phyloP scores from a whole-genome alignment of 768 basidiomycete genomes.

The Saitozyma podzolica region DNA sequence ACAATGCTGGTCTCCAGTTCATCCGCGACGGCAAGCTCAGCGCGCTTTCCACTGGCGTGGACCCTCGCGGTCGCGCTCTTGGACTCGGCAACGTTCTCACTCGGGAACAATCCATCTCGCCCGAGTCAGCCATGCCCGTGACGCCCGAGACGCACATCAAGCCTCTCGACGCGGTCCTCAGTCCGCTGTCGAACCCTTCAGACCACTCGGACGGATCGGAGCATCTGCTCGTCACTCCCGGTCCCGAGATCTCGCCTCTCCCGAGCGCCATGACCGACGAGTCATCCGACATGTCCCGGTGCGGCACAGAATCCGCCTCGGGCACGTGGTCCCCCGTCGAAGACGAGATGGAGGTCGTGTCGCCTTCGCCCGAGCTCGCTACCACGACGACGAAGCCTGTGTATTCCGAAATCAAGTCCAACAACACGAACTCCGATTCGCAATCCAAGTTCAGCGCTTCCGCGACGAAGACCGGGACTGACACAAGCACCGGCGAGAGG shows the following conservation, averaged over 20 bases:
- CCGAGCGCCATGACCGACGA: background rate
- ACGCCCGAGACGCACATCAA: background rate
- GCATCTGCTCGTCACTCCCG: too few species aligned
- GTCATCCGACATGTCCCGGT: too few species aligned
- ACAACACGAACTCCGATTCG: too few species aligned
- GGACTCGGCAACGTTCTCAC: background rate
- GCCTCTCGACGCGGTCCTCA: background rate
- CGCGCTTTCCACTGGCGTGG: slow-evolving; percentile 11
- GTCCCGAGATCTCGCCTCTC: too few species aligned
- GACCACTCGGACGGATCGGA: background rate
- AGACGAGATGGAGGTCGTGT: background rate
- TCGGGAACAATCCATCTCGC: background rate
- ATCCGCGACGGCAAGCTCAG: slow-evolving; percentile 66
- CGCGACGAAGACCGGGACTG: background rate
- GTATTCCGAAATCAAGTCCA: background rate
- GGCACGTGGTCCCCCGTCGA: slow-evolving; percentile 9
- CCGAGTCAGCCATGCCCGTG: background rate
- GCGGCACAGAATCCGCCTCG: too few species aligned
- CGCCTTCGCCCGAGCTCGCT: background rate
- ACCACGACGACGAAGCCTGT: slow-evolving; percentile 23
- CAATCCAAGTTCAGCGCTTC: background rate
- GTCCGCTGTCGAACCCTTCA: background rate
- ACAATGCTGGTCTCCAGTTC: slow-evolving; percentile 81
- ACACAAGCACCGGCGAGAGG: background rate
- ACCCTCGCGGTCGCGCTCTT: slow-evolving; percentile 2